phyloP scores from a whole-genome alignment of 2,329 filamentous ascomycete species.

The Colletotrichum plurivorum region DNA sequence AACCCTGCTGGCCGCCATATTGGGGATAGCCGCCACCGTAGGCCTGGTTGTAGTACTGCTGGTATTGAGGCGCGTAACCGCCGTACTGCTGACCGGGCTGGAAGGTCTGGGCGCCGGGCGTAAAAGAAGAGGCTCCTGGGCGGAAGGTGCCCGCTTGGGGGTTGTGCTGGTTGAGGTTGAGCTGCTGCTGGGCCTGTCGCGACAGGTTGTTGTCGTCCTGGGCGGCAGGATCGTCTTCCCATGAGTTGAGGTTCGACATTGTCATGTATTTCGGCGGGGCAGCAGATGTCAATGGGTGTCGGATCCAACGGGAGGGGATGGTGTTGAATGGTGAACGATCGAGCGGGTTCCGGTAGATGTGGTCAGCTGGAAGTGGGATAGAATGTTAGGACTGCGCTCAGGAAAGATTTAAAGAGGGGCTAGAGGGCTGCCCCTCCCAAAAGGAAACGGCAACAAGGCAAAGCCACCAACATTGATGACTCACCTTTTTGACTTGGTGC shows the following conservation, averaged over 20 bases:
- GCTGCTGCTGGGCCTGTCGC: constrained; percentile 80
- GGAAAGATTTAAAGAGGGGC: constrained; percentile 40
- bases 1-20: constrained; percentile 61
- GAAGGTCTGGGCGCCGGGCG: constrained; percentile 79
- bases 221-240: constrained; percentile 88
- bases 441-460: constrained; percentile 1
- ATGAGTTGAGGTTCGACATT: constrained; percentile 95
- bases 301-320: constrained; percentile 5
- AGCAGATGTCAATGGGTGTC: constrained; percentile 18
- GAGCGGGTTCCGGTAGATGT: constrained; percentile 25
- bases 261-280: constrained; percentile 44
- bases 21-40: constrained; percentile 68
- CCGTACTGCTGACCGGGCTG: constrained; percentile 79
- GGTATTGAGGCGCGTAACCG: constrained; percentile 68
- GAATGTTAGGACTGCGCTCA: constrained; percentile 35
- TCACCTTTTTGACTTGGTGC: constrained; percentile 12
- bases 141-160: constrained; percentile 61
- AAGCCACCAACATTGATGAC: constrained; percentile 24
- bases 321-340: constrained; percentile 10
- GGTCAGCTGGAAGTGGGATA: constrained; percentile 38
- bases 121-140: constrained; percentile 75
- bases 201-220: constrained; percentile 85
- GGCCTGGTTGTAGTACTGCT: constrained; percentile 66
- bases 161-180: constrained; percentile 76
- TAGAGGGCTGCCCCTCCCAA: constrained; percentile 10